Percentiles rank a stretch among this genome's conserved stretches.
Evolutionary conservation across 495 filamentous ascomycete species (phyloP).

Genomic region (Aspergillus ellipticus): DNA sequence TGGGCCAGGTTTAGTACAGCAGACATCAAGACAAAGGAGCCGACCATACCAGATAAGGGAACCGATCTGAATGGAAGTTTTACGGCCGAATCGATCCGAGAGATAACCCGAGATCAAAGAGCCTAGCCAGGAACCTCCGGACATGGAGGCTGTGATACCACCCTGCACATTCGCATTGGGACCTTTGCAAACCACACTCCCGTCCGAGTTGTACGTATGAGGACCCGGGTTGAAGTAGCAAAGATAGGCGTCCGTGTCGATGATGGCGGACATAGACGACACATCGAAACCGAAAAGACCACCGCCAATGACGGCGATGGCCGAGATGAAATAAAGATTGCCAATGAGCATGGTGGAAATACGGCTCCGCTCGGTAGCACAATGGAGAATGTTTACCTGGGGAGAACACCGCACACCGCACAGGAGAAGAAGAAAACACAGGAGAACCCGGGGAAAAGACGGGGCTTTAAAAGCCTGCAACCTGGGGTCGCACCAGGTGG

Average conservation of each 20-base stretch:
- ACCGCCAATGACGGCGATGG: slow-evolving; percentile 73
- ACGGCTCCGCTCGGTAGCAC: neutral
- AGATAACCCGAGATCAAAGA: slow-evolving; percentile 63
- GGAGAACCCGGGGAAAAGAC: slow-evolving; percentile 7
- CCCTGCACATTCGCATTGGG: slow-evolving; percentile 49
- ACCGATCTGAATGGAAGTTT: slow-evolving; percentile 61
- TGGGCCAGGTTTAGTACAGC: slow-evolving; percentile 21
- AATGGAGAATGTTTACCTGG: neutral
- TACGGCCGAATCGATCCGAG: slow-evolving; percentile 65
- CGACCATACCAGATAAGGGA: slow-evolving; percentile 58
- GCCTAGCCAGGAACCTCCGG: slow-evolving; percentile 71
- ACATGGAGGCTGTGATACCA: slow-evolving; percentile 68
- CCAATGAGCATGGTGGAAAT: slow-evolving; percentile 37
- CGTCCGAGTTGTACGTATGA: slow-evolving; percentile 21
- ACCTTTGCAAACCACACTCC: slow-evolving; percentile 37
- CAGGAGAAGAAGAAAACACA: slow-evolving; percentile 5
- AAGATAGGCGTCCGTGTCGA: slow-evolving; percentile 52
- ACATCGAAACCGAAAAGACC: slow-evolving; percentile 82
- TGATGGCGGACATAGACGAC: slow-evolving; percentile 76
- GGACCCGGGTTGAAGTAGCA: slow-evolving; percentile 60
- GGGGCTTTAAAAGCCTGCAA: slow-evolving; percentile 3
- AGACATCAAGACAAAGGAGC: neutral
- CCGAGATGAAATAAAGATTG: slow-evolving; percentile 72
- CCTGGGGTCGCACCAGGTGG: neutral
- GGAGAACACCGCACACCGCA: slow-evolving; percentile 4